Base-by-base conservation (phyloP, 1,284 basidiomycete species). In the Sphaerobolus stellatus region DNA sequence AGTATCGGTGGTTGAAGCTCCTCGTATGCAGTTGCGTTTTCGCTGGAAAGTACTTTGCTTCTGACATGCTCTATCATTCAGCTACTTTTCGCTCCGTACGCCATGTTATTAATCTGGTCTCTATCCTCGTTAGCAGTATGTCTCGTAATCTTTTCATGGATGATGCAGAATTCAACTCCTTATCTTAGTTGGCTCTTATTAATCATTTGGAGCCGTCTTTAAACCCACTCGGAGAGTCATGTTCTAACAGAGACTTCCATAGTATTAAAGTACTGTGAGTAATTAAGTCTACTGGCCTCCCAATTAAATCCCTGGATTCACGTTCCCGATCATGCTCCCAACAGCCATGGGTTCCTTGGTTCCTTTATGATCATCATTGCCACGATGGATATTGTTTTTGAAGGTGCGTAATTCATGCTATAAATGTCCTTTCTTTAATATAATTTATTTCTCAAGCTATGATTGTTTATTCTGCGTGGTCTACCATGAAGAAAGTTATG, bases 41-140 rank as follows among this genome's bases (percentile, higher is more conserved):
- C 38, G 22, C 9, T n/a, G n/a, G n/a, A 28, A 22, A 4, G 14
- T 38, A n/a, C 16, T 16, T 5, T 6, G 25, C 16, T 4, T 9
- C 46, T 50, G 14, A 50, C 16, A 28, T 20, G n/a, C 20, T 11
- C 27, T 4, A 28, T 18, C 4, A 29, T 14, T 5, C 18, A 50
- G 48, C 48, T 50, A 29, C 34, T 50, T 16, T 24, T 40, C 25
- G 11, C 24, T 8, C 48, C 48, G 29, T 50, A 50, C 34, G 4
- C 40, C 14, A 29, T 33, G 4, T 22, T 34, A 1, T 22, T 13
- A 5, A 16, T 16, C 27, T 50, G 48, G 48, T 50, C 33, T 20
- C 8, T 36, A 4, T 22, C 20, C 20, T 50, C 48, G 7, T 33
- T 50, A 7, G 7, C 29, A 13, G 48, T 50, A 40, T 11, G 48